These are phyloP conservation scores for Colletotrichum musicola DNA, from an alignment of 2,329 filamentous ascomycete genomes.

Conservation along the genomic window DNA sequence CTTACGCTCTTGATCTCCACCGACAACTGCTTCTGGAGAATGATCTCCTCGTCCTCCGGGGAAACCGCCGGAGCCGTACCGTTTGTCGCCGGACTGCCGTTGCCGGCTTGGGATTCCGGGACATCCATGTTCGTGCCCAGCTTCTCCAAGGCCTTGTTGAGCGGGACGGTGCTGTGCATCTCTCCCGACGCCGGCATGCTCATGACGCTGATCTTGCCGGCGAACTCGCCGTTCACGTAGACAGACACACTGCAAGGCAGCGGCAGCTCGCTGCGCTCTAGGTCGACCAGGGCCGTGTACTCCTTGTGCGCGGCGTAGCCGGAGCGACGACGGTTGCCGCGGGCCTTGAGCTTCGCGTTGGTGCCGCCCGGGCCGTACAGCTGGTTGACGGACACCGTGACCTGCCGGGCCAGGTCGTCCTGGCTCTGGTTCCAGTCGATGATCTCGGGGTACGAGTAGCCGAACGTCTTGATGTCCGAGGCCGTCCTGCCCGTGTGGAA, in stretches of 20 bases:
- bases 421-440: slow-evolving; percentile 9
- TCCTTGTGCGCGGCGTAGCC: slow-evolving; percentile 24
- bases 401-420: slow-evolving; percentile 12
- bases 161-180: slow-evolving; percentile 1
- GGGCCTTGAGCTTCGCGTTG: slow-evolving; percentile 2
- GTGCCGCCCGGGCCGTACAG: background rate
- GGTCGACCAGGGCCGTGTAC: slow-evolving; percentile 51
- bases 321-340: background rate
- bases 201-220: slow-evolving; percentile 53
- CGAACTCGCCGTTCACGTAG: slow-evolving; percentile 48
- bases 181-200: slow-evolving; percentile 26
- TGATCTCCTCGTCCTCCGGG: background rate
- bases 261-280: slow-evolving; percentile 52
- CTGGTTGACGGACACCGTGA: slow-evolving; percentile 10
- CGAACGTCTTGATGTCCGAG: slow-evolving; percentile 46
- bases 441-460: slow-evolving; percentile 53
- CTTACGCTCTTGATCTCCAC: slow-evolving; percentile 16
- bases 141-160: background rate
- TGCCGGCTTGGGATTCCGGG: background rate
- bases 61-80: background rate
- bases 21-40: background rate
- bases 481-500: slow-evolving; percentile 58
- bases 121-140: background rate
- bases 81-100: background rate
- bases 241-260: slow-evolving; percentile 52